Evolutionary conservation across 352 stramenopile species (phyloP), one percentile per base, ranked within the genome.

Genomic region (Phytophthora fragariae): DNA sequence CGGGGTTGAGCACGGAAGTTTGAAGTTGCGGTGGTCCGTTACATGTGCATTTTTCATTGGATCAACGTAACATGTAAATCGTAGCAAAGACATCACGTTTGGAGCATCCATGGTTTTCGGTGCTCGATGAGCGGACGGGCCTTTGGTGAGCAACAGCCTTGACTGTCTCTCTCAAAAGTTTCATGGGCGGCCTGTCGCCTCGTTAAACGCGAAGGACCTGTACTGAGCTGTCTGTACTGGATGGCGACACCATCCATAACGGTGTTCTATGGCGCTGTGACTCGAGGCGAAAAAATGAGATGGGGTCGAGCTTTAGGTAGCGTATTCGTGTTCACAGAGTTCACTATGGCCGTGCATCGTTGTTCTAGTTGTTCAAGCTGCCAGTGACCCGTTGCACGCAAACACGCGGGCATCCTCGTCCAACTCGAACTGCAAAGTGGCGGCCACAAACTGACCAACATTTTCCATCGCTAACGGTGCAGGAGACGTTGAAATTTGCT

Each of bases 391-490:
- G 19, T 53, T 53, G 3, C 15, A 53, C 7, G 46, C 8, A n/a
- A 29, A 10, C 46, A 14, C 46, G 12, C 9, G 1, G 17, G n/a
- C n/a, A n/a, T 17, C 46, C 3, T 53, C 46, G n/a, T 53, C 46
- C 46, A 53, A 53, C 2, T 27, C 17, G 17, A 53, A 53, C 15
- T 21, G 9, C 41, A 49, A 49, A 10, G 41, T 49, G 14, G 4
- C 15, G 17, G 41, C 76, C 69, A 27, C 78, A 83, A 24, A 77
- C 73, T 31, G 94, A 98, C 73, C 41, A 72, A 0, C 94, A 98
- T 77, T 81, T 89, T 46, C 76, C 94, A 15, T 74, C 86, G 8
- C 77, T 98, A 11, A 97, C 93, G 6, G 95, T 98, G 0, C 68
- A 90, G 35, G 94, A 98, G 68, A 98, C 95, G 2, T 84, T 98